These are phyloP conservation scores for Erucastrum elatum DNA, from an alignment of 345 rosid species.

Conservation along the genomic window DNA sequence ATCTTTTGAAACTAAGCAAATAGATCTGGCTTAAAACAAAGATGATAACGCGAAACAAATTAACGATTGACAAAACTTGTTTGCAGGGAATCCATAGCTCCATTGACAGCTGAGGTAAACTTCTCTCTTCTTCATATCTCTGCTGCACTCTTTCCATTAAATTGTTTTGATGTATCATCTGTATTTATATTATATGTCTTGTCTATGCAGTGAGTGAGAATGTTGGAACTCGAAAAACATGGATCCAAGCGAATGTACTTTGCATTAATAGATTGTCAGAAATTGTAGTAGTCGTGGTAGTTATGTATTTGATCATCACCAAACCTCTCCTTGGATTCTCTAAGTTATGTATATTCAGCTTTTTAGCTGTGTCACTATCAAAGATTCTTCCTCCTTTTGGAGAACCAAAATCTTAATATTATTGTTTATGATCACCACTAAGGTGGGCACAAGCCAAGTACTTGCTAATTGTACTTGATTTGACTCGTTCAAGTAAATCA, in stretches of 20 bases:
- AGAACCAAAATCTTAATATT: neutral
- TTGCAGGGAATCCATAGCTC: constrained; percentile 61
- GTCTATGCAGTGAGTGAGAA: constrained; percentile 21
- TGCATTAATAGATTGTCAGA: neutral
- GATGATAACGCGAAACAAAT: constrained; percentile 16
- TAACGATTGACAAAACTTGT: constrained; percentile 29
- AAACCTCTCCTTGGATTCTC: neutral
- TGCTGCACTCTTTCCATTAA: neutral
- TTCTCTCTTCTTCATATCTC: neutral
- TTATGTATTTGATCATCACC: neutral
- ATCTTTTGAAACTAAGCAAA: neutral
- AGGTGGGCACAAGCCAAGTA: no score
- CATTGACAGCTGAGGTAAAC: constrained; percentile 58
- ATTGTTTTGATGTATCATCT: neutral
- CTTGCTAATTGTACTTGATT: no score
- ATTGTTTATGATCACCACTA: no score
- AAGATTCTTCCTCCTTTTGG: neutral
- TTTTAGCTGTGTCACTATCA: constrained; percentile 11
- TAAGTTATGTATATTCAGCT: constrained; percentile 29
- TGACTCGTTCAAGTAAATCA: no score
- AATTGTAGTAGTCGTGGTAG: constrained; percentile 12
- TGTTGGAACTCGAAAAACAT: constrained; percentile 1
- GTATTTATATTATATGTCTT: neutral
- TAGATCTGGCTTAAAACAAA: neutral
- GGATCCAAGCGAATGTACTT: constrained; percentile 17